phyloP scores from a whole-genome alignment of 2,329 filamentous ascomycete genomes.

The Mollisia scopiformis region DNA sequence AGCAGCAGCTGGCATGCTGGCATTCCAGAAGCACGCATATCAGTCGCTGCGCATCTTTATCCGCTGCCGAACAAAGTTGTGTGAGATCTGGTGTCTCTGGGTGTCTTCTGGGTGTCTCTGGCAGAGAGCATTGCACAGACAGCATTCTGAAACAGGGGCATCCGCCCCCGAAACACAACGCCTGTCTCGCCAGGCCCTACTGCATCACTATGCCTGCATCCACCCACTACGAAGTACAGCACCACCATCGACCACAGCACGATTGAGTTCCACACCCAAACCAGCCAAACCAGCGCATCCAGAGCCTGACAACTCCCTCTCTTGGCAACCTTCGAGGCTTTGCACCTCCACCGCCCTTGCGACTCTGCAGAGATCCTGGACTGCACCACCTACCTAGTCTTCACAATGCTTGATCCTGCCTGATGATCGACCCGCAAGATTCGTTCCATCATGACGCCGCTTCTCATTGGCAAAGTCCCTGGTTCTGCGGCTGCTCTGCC shows the following conservation, averaged over 20 bases:
- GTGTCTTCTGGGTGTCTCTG: no score
- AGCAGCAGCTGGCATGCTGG: neutral
- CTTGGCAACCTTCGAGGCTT: neutral
- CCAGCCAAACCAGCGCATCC: neutral
- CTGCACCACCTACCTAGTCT: neutral
- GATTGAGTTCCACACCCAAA: neutral
- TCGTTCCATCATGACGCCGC: neutral
- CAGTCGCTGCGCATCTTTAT: neutral
- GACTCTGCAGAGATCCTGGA: neutral
- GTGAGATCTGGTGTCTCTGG: neutral
- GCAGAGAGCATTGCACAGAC: slow-evolving; percentile 7
- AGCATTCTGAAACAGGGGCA: slow-evolving; percentile 3
- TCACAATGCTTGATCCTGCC: slow-evolving; percentile 16
- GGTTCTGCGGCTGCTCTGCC: no score
- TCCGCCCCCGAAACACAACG: neutral
- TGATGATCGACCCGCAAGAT: slow-evolving; percentile 11
- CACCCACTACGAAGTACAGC: neutral
- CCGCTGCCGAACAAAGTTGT: neutral
- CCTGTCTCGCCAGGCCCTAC: neutral
- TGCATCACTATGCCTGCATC: neutral
- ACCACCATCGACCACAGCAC: neutral
- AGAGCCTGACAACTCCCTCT: neutral
- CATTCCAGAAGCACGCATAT: neutral
- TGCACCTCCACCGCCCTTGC: neutral
- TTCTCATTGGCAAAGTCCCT: neutral